Evolutionary conservation across 2,329 filamentous ascomycete genomes (phyloP), one percentile per base, ranked within the genome.

Genomic region (Hypoxylon sp.): DNA sequence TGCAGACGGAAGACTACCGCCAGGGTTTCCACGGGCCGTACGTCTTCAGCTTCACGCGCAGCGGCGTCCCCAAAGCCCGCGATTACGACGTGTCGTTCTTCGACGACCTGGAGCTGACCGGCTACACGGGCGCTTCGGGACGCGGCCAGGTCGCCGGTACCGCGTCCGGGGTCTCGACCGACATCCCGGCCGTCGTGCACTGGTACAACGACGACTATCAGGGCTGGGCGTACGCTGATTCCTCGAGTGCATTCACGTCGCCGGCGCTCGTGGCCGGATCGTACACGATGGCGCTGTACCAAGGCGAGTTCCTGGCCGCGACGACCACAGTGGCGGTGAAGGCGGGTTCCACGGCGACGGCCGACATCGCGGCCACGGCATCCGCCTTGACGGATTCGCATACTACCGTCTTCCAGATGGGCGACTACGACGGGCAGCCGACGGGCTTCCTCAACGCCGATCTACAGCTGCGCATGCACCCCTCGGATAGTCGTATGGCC

Each of bases 201-300:
- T 87, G 83, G 84, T 70, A 72, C 71, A 86, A 87, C 68, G 69
- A 70, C 46, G 73, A 74, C 17, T 81, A 81, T 1, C 84, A 87
- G 61, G 86, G 84, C 74, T 87, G 84, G 84, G 73, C 74, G 0
- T 82, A 82, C 50, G 79, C 82, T 9, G 73, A 74, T 11, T 76
- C 75, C 2, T 66, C 67, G 2, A 80, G 82, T 2, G 73, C 70
- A 4, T 87, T 83, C 68, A 82, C 78, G 0, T 85, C 83, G 0
- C 84, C 84, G 0, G 73, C 78, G 4, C 86, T 87, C 81, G 83
- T 83, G 58, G 80, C 83, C 0, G 84, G 84, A 9, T 82, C 79
- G 0, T 87, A 87, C 71, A 85, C 81, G 0, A 83, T 85, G 77
- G 79, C 81, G 9, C 75, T 87, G 10, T 84, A 86, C 72, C 82